Conservation (phyloP, 805 yeast species). For the Ogataea parapolymorpha region DNA sequence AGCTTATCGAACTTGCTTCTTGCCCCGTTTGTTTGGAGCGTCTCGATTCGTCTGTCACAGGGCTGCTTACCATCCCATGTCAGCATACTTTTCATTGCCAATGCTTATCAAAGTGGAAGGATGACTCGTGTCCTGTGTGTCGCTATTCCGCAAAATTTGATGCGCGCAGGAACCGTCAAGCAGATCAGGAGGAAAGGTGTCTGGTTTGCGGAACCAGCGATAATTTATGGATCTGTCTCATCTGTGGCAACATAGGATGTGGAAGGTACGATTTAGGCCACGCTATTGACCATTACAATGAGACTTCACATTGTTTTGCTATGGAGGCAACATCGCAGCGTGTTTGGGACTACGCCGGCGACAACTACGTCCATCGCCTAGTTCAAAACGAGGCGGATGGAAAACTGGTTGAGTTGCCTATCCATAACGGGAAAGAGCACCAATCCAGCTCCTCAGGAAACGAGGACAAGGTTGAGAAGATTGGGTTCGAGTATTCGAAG, state of each 20-base stretch:
- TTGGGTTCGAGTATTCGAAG: conserved; percentile 76
- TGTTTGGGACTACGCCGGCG: conserved; percentile 95
- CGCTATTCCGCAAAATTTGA: conserved; percentile 56
- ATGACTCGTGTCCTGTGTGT: conserved; percentile 89
- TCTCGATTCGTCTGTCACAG: conserved; percentile 78
- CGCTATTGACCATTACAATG: conserved; percentile 76
- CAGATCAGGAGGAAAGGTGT: conserved; percentile 42
- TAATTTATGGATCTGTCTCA: conserved; percentile 83
- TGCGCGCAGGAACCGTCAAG: conserved; percentile 17
- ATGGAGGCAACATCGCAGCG: conserved; percentile 83
- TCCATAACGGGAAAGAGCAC: conserved; percentile 25
- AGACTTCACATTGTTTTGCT: conserved; percentile 82
- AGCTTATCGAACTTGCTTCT: conserved; percentile 65
- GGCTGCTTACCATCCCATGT: conserved; percentile 82
- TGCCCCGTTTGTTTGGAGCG: conserved; percentile 92
- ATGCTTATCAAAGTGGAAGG: conserved; percentile 85
- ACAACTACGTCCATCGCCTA: conserved; percentile 81
- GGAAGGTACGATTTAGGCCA: conserved; percentile 84
- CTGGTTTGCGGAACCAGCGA: conserved; percentile 53
- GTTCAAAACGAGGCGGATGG: conserved; percentile 87
- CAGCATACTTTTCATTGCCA: conserved; percentile 92
- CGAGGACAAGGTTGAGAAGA: conserved; percentile 49
- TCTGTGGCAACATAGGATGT: conserved; percentile 92
- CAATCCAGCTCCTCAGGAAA: conserved; percentile 13
- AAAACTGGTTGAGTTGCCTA: conserved; percentile 74